Percentiles rank a stretch among this genome's conserved stretches.
These are phyloP conservation scores for Lactarius evosmus DNA, from an alignment of 768 basidiomycete genomes.

Conservation along the genomic window DNA sequence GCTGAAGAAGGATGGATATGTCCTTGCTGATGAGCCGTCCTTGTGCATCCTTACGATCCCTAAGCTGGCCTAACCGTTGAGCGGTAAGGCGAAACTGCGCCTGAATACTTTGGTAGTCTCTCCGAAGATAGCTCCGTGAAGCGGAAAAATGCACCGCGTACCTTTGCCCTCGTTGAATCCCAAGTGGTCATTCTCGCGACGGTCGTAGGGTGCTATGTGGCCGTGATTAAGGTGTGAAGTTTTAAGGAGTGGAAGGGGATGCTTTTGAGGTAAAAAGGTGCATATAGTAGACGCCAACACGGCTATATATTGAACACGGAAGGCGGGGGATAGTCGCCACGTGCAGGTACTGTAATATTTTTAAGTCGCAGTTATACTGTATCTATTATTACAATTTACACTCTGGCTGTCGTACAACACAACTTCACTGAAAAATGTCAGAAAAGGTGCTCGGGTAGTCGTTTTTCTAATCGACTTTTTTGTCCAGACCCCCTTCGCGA, in stretches of 20 bases:
- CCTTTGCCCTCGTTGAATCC: constrained; percentile 37
- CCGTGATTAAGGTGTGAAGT: not conserved
- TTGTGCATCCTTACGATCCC: constrained; percentile 65
- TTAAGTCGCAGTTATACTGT: too few species aligned
- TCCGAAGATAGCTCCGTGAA: not conserved
- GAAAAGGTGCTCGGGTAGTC: constrained; percentile 28
- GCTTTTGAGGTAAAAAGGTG: not conserved
- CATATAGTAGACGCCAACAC: not conserved
- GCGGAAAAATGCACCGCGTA: constrained; percentile 19
- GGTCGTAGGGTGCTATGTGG: not conserved
- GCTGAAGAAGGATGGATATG: constrained; percentile 61
- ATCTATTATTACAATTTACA: not conserved
- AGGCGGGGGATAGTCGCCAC: not conserved
- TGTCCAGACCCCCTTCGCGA: constrained; percentile 11
- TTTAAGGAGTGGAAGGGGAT: not conserved
- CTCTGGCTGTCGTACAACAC: not conserved
- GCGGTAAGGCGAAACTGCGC: constrained; percentile 59
- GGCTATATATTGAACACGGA: not conserved
- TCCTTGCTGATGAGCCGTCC: constrained; percentile 60
- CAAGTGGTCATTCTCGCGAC: constrained; percentile 30
- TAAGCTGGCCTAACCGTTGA: constrained; percentile 64
- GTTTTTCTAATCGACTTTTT: constrained; percentile 29
- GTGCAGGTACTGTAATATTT: not conserved
- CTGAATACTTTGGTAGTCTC: constrained; percentile 37
- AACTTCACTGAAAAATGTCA: not conserved